Conservation (phyloP, 2,329 filamentous ascomycete genomes). For the Diaporthe australafricana region DNA sequence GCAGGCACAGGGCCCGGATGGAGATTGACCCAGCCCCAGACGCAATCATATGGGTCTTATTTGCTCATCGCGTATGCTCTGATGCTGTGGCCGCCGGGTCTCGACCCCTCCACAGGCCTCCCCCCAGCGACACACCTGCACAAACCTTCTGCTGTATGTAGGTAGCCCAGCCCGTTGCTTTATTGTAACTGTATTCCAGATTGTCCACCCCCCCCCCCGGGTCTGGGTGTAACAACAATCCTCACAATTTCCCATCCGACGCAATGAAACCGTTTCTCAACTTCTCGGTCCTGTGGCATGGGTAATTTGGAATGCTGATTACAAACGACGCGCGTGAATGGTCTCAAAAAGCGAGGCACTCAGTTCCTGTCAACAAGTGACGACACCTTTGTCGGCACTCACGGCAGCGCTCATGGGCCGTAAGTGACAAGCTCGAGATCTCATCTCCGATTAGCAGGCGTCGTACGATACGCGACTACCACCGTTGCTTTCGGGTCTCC, state of each 20-base stretch:
- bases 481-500: constrained; percentile 16
- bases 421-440: constrained; percentile 10
- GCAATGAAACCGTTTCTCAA: background rate
- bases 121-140: no score
- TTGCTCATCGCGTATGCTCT: constrained; percentile 10
- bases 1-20: background rate
- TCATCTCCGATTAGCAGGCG: constrained; percentile 19
- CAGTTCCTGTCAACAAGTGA: no score
- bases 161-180: no score
- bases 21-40: background rate
- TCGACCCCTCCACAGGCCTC: background rate
- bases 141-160: no score
- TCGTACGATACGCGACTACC: constrained; percentile 14
- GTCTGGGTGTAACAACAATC: background rate
- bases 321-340: background rate
- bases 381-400: background rate
- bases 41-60: background rate
- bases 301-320: background rate
- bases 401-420: background rate
- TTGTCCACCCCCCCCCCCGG: background rate
- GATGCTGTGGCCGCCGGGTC: background rate
- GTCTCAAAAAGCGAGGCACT: background rate
- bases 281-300: background rate
- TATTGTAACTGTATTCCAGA: no score
- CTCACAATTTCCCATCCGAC: background rate